Evolutionary conservation across 495 filamentous ascomycete genomes (phyloP), one percentile per base, ranked within the genome.

Genomic region (Aspergillus campestris): DNA sequence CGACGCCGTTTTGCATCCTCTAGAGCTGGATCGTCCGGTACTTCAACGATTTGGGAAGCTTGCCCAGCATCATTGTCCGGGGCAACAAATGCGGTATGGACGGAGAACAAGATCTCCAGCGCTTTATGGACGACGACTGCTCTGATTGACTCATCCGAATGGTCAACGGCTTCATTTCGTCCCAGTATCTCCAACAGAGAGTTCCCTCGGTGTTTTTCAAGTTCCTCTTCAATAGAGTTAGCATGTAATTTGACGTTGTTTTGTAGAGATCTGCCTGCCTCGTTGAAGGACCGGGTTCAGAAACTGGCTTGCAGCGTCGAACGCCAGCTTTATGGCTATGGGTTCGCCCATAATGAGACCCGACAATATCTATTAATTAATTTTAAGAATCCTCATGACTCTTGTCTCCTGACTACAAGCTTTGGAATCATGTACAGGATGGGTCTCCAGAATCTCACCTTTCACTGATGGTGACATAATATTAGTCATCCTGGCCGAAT

Each of bases 1-100:
- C 73, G 67, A 24, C 71, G 70, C 13, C 64, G 62, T 51, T 61
- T 71, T 12, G 68, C 67, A 58, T 71, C 67, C 52, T 72, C 66
- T 27, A 66, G 48, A 31, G 50, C 53, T 1, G 52, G 28, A 57
- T 69, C 61, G 34, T 62, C 61, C 29, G 33, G 24, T 9, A 40
- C 48, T 7, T 24, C 28, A 8, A 14, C 9, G 2, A 24, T 30
- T 12, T 48, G 44, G 27, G 34, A 14, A 4, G 29, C 10, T 27
- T 34, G 9, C 5, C 58, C 40, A n/a, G 11, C 40, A 38, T 56
- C 51, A 29, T 48, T 47, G 43, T 50, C 53, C 6, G 63, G 56
- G 7, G 48, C 43, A 24, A 60, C 55, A 50, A 73, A 66, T 2
- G 62, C 61, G 33, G n/a, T 43, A 56, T 73, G 70, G 24, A 75